Conservation (phyloP, 352 stramenopile genomes). For the Globisporangium radiosum region DNA sequence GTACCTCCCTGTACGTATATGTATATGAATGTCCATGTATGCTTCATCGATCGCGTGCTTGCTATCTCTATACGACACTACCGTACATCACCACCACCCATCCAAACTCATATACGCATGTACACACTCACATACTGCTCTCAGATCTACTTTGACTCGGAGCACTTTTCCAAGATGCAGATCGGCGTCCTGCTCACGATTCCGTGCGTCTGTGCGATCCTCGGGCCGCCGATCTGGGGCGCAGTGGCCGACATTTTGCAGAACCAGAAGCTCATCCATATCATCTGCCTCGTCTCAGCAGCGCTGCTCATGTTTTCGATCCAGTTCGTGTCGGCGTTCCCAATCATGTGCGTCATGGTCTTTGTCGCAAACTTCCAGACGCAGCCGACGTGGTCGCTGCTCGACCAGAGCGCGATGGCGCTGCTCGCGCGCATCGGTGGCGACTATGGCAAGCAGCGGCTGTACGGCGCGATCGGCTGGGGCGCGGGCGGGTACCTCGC, state of each 20-base stretch:
- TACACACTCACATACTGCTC: neutral
- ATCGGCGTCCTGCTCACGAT: conserved; percentile 66
- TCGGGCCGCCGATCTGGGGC: conserved; percentile 63
- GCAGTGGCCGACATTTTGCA: conserved; percentile 49
- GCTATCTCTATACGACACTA: neutral
- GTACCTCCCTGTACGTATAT: conserved; percentile 38
- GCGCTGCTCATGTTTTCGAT: conserved; percentile 64
- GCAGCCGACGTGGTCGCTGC: conserved; percentile 53
- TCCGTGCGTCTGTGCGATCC: conserved; percentile 61
- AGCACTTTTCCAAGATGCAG: conserved; percentile 66
- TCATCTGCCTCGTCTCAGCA: conserved; percentile 51
- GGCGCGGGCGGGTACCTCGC: conserved; percentile 59
- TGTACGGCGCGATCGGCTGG: conserved; percentile 67
- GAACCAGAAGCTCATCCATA: conserved; percentile 61
- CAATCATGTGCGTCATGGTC: conserved; percentile 65
- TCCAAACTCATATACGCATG: too few relatives aligned
- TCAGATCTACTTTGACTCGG: conserved; percentile 47
- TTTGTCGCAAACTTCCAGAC: conserved; percentile 73
- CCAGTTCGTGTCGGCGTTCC: conserved; percentile 56
- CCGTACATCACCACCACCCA: neutral
- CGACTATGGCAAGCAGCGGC: conserved; percentile 72
- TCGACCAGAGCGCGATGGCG: conserved; percentile 62
- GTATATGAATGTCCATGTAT: too few relatives aligned
- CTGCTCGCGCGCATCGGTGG: conserved; percentile 52
- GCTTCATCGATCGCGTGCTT: neutral